Percentiles rank a stretch among this genome's conserved stretches.
phyloP scores from a whole-genome alignment of 2,329 filamentous ascomycete genomes.

The Neonectria neomacrospora region DNA sequence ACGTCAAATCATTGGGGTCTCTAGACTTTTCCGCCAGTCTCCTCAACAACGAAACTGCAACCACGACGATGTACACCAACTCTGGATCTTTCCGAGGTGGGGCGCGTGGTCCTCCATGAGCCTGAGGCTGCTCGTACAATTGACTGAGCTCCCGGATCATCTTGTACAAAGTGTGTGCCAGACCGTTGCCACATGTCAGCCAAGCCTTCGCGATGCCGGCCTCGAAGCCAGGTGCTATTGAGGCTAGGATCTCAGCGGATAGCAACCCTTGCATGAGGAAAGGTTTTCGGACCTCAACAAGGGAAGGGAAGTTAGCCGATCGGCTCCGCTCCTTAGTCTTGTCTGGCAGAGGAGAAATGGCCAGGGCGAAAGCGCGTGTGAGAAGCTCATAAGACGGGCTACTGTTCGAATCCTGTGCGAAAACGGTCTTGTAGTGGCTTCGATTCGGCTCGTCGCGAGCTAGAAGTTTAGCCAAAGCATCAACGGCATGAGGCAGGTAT shows the following conservation, averaged over 20 bases:
- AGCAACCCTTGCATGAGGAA: constrained; percentile 92
- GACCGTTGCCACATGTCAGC: constrained; percentile 85
- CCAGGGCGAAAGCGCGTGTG: constrained; percentile 86
- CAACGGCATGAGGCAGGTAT: constrained; percentile 89
- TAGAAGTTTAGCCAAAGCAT: constrained; percentile 89
- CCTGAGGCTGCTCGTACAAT: constrained; percentile 65
- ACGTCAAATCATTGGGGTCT: constrained; percentile 63
- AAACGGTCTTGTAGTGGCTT: constrained; percentile 83
- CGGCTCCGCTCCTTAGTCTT: constrained; percentile 62
- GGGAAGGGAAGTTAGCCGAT: constrained; percentile 68
- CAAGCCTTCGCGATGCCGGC: constrained; percentile 78
- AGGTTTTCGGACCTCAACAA: constrained; percentile 86
- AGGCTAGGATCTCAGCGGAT: constrained; percentile 87
- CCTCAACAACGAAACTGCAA: constrained; percentile 75
- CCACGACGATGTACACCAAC: constrained; percentile 71
- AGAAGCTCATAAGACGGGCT: constrained; percentile 80
- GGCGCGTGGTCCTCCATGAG: constrained; percentile 49
- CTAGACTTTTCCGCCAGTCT: constrained; percentile 74
- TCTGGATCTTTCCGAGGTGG: constrained; percentile 59
- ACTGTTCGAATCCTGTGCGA: constrained; percentile 75
- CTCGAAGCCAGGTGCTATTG: constrained; percentile 77
- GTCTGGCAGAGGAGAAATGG: constrained; percentile 86
- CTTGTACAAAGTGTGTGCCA: constrained; percentile 81
- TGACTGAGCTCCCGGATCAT: constrained; percentile 78
- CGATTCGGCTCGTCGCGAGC: constrained; percentile 95